phyloP scores from a whole-genome alignment of 192 early-diverging fungal genomes.

The Gamsiella multidivaricata region DNA sequence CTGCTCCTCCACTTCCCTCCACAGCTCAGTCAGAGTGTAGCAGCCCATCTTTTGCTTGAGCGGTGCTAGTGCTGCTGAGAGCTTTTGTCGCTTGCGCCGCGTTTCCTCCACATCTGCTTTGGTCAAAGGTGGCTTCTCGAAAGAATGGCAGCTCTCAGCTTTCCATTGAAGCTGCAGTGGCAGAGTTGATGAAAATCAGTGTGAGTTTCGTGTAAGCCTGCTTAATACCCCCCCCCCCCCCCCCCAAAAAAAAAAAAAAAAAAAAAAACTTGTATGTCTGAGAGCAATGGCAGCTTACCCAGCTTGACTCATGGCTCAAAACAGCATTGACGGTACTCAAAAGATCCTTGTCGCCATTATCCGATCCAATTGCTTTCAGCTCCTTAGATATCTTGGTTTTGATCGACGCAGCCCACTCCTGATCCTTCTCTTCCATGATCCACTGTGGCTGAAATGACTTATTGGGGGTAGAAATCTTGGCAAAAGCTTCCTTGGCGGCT shows the following conservation, averaged over 20 bases:
- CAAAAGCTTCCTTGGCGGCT: constrained; percentile 59
- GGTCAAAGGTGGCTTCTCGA: constrained; percentile 66
- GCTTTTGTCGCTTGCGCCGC: constrained; percentile 32
- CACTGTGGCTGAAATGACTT: constrained; percentile 66
- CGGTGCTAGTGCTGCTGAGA: constrained; percentile 33
- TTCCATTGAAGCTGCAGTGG: constrained; percentile 79
- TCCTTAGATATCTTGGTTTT: constrained; percentile 59
- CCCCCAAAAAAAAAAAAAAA: no score
- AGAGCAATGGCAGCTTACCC: constrained; percentile 60
- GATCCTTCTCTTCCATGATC: constrained; percentile 53
- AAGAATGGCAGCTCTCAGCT: constrained; percentile 75
- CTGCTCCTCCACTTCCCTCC: constrained; percentile 54
- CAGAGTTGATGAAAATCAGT: not conserved
- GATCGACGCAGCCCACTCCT: constrained; percentile 65
- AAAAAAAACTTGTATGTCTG: no score
- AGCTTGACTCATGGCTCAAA: constrained; percentile 77
- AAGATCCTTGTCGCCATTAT: constrained; percentile 70
- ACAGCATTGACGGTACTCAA: constrained; percentile 73
- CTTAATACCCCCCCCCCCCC: not conserved
- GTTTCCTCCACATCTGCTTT: constrained; percentile 53
- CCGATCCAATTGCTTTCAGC: constrained; percentile 60
- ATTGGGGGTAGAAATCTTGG: constrained; percentile 61
- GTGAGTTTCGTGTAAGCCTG: not conserved
- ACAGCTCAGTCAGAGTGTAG: constrained; percentile 14
- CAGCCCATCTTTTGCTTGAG: constrained; percentile 38